Evolutionary conservation across 192 early-diverging fungal species (phyloP).

Genomic region (Mortierella claussenii): DNA sequence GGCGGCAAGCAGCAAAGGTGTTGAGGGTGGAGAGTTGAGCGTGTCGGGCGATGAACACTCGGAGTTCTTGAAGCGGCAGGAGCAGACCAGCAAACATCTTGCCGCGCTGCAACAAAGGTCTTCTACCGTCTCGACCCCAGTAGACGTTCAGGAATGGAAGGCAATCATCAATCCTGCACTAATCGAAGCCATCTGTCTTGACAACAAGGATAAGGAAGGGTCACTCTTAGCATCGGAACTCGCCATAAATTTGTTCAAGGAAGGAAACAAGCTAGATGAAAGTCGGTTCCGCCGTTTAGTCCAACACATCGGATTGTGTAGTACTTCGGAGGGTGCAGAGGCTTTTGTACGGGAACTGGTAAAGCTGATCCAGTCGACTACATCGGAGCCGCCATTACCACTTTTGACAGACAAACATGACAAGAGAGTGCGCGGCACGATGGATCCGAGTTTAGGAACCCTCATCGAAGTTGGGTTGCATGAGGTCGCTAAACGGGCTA

Average conservation of each 20-base stretch:
- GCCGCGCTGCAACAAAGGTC: neutral
- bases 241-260: conserved; percentile 5
- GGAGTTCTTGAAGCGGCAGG: neutral
- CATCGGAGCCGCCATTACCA: neutral
- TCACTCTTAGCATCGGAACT: conserved; percentile 8
- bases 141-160: conserved; percentile 11
- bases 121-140: neutral
- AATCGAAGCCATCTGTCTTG: conserved; percentile 33
- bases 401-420: neutral
- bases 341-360: conserved; percentile 22
- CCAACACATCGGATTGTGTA: conserved; percentile 16
- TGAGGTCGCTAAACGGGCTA: conserved; percentile 26
- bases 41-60: neutral
- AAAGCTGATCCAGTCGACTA: conserved; percentile 1
- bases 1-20: neutral
- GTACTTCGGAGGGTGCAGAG: conserved; percentile 5
- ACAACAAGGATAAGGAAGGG: conserved; percentile 4
- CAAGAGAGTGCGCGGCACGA: too few relatives aligned
- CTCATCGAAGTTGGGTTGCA: conserved; percentile 22
- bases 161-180: conserved; percentile 10
- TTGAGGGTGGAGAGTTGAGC: neutral
- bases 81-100: neutral
- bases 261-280: conserved; percentile 22
- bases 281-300: conserved; percentile 13
- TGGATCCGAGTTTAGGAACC: conserved; percentile 1